Conservation (phyloP, 345 rosid species). For the Toxicodendron radicans region DNA sequence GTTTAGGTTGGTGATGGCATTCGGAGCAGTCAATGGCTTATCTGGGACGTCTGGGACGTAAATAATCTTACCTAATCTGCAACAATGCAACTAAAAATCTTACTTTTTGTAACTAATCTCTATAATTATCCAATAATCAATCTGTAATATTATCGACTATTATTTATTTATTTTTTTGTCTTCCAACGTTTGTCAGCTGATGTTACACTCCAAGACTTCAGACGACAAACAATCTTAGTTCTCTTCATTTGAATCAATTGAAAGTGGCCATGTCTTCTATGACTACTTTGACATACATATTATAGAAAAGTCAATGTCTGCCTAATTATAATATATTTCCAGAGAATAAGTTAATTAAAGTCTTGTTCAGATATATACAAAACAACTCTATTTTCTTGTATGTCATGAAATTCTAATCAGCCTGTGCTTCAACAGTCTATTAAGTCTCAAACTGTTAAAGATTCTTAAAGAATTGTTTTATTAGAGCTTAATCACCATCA, state of each 20-base stretch:
- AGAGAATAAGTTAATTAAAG: no score
- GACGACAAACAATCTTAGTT: not conserved
- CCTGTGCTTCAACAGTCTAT: no score
- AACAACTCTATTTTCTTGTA: no score
- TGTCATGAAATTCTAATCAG: no score
- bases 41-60: not conserved
- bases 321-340: not conserved
- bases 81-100: slow-evolving; percentile 23
- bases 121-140: not conserved
- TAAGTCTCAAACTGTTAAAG: no score
- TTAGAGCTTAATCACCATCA: no score
- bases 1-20: slow-evolving; percentile 14
- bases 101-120: slow-evolving; percentile 21
- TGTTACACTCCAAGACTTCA: slow-evolving; percentile 16
- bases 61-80: slow-evolving; percentile 25
- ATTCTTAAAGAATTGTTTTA: not conserved
- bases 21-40: slow-evolving; percentile 21
- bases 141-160: not conserved
- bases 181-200: slow-evolving; percentile 2
- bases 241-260: not conserved
- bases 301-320: not conserved
- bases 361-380: no score
- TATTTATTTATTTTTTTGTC: no score
- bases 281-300: no score
- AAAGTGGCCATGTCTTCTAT: no score